Evolutionary conservation across 306 rosid species (phyloP), one percentile per base, ranked within the genome.

Genomic region (Castanea mollissima): DNA sequence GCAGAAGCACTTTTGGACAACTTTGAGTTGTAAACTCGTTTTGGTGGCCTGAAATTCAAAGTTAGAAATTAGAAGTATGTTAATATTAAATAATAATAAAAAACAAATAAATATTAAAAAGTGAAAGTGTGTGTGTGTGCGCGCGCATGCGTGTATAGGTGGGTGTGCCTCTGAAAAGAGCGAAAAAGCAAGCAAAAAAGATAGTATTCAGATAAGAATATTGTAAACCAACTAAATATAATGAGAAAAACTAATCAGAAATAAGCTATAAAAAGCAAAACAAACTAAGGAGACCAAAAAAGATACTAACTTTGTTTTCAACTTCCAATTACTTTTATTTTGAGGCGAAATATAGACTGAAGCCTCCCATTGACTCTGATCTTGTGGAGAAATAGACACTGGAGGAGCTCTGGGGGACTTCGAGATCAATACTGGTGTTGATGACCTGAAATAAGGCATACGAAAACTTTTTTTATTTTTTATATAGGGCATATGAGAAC

Each of bases 281-380:
- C 52, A 79, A 52, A 79, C 74, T 69, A 74, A 84, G 31, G 44
- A 79, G 71, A 71, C 71, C 51, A 19, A 69, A 90, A 49, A 49
- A 55, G 86, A 87, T 73, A 93, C 97, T 81, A 84, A 93, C 99
- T 88, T 95, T 85, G 86, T 85, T 84, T 83, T 90, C 62, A 78
- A 86, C 91, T 85, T 89, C 95, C 86, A 72, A 58, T 80, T 83
- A 76, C 87, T 85, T 82, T 83, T 94, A 74, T 79, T 58, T 83
- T 81, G 85, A 29, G 96, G 76, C 71, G 96, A 74, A 69, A 86
- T 58, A 62, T 55, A 77, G 29, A 34, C 71, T 73, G 90, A 86
- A 75, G 89, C 84, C 51, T 35, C 38, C 95, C 86, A 74, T 63
- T 82, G 85, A 75, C 87, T 83, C 86, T 83, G 91, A 71, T 82